Base-by-base conservation (phyloP, 2,329 filamentous ascomycete species). In the Phialocephala sp. region DNA sequence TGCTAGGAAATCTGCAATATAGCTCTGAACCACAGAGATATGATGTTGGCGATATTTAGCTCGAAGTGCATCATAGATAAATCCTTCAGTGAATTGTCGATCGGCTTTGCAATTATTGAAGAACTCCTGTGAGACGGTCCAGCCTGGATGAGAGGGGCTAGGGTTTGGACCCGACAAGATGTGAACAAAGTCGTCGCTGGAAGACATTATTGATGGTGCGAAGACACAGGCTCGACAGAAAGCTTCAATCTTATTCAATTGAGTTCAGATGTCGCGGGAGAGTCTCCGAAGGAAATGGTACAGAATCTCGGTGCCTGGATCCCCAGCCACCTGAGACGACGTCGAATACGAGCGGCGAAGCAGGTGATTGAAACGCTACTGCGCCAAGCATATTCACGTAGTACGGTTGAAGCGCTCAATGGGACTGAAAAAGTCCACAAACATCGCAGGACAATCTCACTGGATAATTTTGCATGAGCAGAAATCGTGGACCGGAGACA, bases 181-280 rank as follows among this genome's bases (percentile, higher is more conserved):
- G 41, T 72, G 68, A 56, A 73, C 60, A 56, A 72, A 73, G 12
- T 72, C 71, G 39, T 73, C 71, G 47, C 14, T 32, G 24, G 64
- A 61, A 60, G 63, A 59, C 65, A 69, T 72, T 62, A 24, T 20
- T 32, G 43, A 41, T 14, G 15, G 15, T 12, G 37, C 2, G 11
- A 18, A 41, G 15, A 18, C 15, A 32, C 27, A 32, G 6, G 27
- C 6, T 32, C 3, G 50, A 60, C 20, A 36, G 41, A 64, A 20
- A 14, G 24, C 55, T 50, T 39, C 12, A 62, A 39, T 11, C 37
- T 15, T 24, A 35, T 12, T 62, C 39, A 9, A 55, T n/a, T 22
- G 41, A 37, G 9, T 60, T 39, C 52, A 24, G 14, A 35, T 15
- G 11, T 9, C 37, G 6, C 14, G 39, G 8, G 55, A 54, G 37